Evolutionary conservation across 2,329 filamentous ascomycete genomes (phyloP).

Genomic region (Seiridium cupressi): DNA sequence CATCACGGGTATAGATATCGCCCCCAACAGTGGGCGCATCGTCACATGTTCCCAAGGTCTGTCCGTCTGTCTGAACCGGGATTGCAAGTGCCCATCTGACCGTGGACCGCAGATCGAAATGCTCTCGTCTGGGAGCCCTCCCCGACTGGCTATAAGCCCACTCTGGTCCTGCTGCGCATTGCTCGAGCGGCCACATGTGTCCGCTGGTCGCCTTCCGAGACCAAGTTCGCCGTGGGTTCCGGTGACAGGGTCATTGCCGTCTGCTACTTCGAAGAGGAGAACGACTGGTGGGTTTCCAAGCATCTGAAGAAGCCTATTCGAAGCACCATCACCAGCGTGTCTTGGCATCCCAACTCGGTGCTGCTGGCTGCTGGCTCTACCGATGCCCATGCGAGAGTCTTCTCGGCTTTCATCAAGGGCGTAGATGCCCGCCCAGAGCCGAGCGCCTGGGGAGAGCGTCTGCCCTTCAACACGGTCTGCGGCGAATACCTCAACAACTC

Average conservation of each 20-base stretch:
- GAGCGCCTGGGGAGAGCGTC: constrained; percentile 87
- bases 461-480: constrained; percentile 98
- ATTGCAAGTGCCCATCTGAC: not conserved
- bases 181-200: constrained; percentile 96
- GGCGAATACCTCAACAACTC: constrained; percentile 96
- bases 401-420: constrained; percentile 95
- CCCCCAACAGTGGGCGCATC: constrained; percentile 84
- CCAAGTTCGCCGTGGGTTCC: constrained; percentile 95
- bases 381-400: constrained; percentile 91
- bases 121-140: constrained; percentile 97
- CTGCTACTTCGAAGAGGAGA: constrained; percentile 99
- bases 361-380: constrained; percentile 94
- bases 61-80: not conserved
- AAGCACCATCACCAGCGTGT: constrained; percentile 90
- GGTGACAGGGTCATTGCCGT: constrained; percentile 93
- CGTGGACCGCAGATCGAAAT: constrained; percentile 67
- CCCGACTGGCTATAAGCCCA: constrained; percentile 92
- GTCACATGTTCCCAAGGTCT: constrained; percentile 97
- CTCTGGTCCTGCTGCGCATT: constrained; percentile 92
- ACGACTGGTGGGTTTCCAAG: constrained; percentile 99
- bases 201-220: constrained; percentile 94
- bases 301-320: constrained; percentile 98
- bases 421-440: constrained; percentile 83
- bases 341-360: constrained; percentile 97
- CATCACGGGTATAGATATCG: constrained; percentile 94